Conservation (phyloP, 2,329 filamentous ascomycete genomes). For the Microascus cirrosus region DNA sequence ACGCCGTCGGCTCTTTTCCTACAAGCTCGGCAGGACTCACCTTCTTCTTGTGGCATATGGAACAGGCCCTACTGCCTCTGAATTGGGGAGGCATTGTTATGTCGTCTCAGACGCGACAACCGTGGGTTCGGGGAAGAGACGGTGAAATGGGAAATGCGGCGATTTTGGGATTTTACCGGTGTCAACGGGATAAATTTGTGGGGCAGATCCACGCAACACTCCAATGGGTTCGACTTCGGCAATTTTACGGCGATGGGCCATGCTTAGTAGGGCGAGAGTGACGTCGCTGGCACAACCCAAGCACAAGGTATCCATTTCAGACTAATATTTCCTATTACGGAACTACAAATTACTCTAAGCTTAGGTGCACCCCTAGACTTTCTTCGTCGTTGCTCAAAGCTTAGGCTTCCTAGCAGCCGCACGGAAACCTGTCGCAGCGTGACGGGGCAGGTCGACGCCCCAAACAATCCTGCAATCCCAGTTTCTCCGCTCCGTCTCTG, state of each 20-base stretch:
- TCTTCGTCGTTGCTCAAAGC: not conserved
- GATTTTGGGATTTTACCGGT: not conserved
- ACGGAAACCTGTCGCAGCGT: not conserved
- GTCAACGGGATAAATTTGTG: not conserved
- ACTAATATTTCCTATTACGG: not conserved
- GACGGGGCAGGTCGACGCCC: not conserved
- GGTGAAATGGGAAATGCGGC: not conserved
- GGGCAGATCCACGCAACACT: not conserved
- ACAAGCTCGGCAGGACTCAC: not conserved
- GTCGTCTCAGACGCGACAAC: not conserved
- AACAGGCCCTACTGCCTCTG: not conserved
- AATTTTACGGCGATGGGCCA: too few relatives aligned
- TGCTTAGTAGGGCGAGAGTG: not conserved
- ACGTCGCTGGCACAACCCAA: not conserved
- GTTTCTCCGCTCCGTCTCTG: not conserved
- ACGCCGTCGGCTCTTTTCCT: not conserved
- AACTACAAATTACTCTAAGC: not conserved
- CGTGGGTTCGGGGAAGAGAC: not conserved
- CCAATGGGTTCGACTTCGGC: too few relatives aligned
- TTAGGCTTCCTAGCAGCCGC: not conserved
- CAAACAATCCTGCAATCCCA: not conserved
- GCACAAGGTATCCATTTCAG: not conserved
- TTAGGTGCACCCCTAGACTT: not conserved
- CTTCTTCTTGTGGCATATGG: not conserved
- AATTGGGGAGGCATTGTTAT: not conserved